Evolutionary conservation across 2,329 filamentous ascomycete genomes (phyloP).

Genomic region (Pseudogymnoascus sp.): DNA sequence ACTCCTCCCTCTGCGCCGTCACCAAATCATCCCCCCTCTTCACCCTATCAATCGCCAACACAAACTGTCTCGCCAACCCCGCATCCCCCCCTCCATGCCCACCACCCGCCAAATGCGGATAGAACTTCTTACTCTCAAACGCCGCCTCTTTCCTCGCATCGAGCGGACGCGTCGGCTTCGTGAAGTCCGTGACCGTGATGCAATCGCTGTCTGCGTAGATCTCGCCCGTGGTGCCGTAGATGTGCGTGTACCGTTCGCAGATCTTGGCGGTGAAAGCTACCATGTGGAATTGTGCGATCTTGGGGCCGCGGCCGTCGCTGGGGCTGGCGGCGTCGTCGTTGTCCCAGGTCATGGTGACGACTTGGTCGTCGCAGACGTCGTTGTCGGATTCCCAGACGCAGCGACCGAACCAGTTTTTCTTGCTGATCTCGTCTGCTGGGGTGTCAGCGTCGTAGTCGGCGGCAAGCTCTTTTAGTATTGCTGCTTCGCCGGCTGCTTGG

Average conservation of each 20-base stretch:
- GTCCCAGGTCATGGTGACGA: constrained; percentile 81
- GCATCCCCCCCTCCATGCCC: constrained; percentile 73
- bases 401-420: constrained; percentile 74
- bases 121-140: constrained; percentile 39
- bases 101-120: constrained; percentile 51
- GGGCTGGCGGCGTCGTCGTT: constrained; percentile 42
- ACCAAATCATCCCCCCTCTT: constrained; percentile 60
- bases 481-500: constrained; percentile 39
- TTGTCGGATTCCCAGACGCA: constrained; percentile 94
- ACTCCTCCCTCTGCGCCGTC: constrained; percentile 62
- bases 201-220: constrained; percentile 72
- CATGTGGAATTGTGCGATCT: constrained; percentile 90
- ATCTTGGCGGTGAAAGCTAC: constrained; percentile 80
- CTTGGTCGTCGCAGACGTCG: constrained; percentile 86
- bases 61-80: constrained; percentile 73
- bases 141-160: not conserved
- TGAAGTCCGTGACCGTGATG: constrained; percentile 69
- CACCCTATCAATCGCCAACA: constrained; percentile 71
- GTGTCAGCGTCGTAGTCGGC: constrained; percentile 47
- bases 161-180: constrained; percentile 36
- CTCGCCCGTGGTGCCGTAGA: constrained; percentile 83
- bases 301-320: constrained; percentile 47
- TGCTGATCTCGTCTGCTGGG: constrained; percentile 38
- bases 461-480: constrained; percentile 29
- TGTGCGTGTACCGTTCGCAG: constrained; percentile 73